Conservation (phyloP, 2,329 filamentous ascomycete genomes). For the Plenodomus lindquistii region DNA sequence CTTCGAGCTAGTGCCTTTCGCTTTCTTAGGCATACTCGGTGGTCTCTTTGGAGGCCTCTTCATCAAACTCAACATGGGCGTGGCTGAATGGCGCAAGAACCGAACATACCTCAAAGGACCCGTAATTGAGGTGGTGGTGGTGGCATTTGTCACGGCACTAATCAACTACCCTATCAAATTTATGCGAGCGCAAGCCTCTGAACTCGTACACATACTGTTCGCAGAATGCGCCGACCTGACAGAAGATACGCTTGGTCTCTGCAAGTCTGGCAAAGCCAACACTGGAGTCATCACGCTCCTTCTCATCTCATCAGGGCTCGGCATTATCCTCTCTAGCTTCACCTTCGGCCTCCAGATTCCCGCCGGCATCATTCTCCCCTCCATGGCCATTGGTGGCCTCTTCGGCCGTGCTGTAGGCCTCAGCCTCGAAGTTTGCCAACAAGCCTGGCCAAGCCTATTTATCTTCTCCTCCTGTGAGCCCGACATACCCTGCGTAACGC, state of each 20-base stretch:
- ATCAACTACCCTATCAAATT: constrained; percentile 97
- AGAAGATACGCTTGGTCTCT: constrained; percentile 88
- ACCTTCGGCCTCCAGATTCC: constrained; percentile 95
- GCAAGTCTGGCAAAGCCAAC: constrained; percentile 82
- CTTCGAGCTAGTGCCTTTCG: constrained; percentile 90
- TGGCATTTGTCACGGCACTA: constrained; percentile 80
- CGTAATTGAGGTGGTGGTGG: constrained; percentile 75
- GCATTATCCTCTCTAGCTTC: constrained; percentile 81
- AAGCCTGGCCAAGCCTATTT: constrained; percentile 74
- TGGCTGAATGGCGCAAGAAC: constrained; percentile 79
- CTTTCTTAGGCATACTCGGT: constrained; percentile 81
- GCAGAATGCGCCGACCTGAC: constrained; percentile 81
- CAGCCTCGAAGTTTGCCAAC: constrained; percentile 84
- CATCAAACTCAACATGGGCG: constrained; percentile 88
- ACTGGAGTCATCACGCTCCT: constrained; percentile 81
- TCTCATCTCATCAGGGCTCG: constrained; percentile 78
- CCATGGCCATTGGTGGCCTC: constrained; percentile 92
- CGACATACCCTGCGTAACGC: constrained; percentile 85
- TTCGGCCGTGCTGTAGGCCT: constrained; percentile 89
- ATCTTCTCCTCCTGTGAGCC: constrained; percentile 81
- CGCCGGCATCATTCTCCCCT: constrained; percentile 92
- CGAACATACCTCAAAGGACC: constrained; percentile 69
- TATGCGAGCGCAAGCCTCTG: constrained; percentile 89
- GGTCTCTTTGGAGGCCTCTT: constrained; percentile 95
- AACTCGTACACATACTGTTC: constrained; percentile 90